Percentiles rank a stretch among this genome's conserved stretches.
These are phyloP conservation scores for Paecilomyces dactylethromorphus DNA, from an alignment of 2,329 filamentous ascomycete genomes.

Conservation along the genomic window DNA sequence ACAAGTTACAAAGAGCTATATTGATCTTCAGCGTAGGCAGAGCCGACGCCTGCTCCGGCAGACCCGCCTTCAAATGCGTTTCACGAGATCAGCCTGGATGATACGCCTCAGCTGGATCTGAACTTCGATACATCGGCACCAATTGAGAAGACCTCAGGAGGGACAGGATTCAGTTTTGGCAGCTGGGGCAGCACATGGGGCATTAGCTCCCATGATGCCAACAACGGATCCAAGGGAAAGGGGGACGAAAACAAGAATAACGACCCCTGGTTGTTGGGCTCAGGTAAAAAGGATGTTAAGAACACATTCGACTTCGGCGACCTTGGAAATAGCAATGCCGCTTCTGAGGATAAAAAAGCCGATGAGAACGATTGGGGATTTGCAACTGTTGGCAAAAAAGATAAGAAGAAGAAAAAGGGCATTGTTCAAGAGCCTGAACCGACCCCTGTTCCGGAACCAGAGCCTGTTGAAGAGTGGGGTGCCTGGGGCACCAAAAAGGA, in stretches of 20 bases:
- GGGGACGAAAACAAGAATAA: conserved; percentile 18
- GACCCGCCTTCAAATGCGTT: conserved; percentile 48
- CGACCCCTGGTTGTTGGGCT: conserved; percentile 35
- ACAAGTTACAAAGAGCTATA: neutral
- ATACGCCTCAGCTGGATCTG: conserved; percentile 53
- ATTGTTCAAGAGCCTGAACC: conserved; percentile 13
- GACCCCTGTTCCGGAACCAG: conserved; percentile 2
- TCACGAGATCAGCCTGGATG: conserved; percentile 62
- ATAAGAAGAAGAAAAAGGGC: conserved; percentile 42
- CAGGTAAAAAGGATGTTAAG: conserved; percentile 28
- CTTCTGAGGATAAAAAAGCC: conserved; percentile 35
- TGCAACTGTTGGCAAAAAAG: conserved; percentile 31
- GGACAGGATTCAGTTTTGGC: conserved; percentile 42
- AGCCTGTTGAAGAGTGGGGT: conserved; percentile 7
- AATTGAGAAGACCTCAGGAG: conserved; percentile 31
- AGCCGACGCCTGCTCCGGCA: conserved; percentile 24
- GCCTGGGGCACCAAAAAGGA: conserved; percentile 28
- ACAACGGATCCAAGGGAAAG: conserved; percentile 23
- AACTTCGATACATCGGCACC: conserved; percentile 47
- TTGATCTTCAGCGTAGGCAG: conserved; percentile 15
- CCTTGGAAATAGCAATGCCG: conserved; percentile 36
- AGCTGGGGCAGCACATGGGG: conserved; percentile 50
- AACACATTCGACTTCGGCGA: conserved; percentile 40
- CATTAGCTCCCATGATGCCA: conserved; percentile 32
- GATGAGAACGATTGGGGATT: conserved; percentile 35